A percentile compares a stretch with the other conserved stretches of the same genome.
phyloP scores from a whole-genome alignment of 495 filamentous ascomycete genomes.

The Bacidia gigantensis region DNA sequence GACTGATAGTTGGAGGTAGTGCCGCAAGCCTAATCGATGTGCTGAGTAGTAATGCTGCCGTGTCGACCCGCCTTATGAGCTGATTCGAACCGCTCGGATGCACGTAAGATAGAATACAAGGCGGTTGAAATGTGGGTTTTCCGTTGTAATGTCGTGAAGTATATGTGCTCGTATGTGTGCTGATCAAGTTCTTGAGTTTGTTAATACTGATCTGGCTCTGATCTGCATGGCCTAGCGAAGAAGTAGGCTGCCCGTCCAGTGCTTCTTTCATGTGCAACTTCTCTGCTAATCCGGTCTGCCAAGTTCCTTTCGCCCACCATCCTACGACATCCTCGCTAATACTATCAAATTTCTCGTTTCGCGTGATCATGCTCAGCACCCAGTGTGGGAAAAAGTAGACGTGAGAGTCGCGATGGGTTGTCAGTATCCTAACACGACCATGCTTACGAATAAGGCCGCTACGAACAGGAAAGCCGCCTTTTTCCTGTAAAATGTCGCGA shows the following conservation, averaged over 20 bases:
- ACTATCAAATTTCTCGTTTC: constrained; percentile 67
- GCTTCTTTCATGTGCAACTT: constrained; percentile 50
- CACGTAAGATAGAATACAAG: constrained; percentile 67
- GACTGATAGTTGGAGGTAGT: constrained; percentile 51
- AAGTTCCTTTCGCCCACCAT: constrained; percentile 87
- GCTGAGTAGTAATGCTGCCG: constrained; percentile 60
- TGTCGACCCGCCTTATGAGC: constrained; percentile 82
- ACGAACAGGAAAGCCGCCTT: constrained; percentile 49
- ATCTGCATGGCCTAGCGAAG: background rate
- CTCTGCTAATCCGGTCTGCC: constrained; percentile 66
- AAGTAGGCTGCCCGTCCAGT: background rate
- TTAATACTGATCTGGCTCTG: background rate
- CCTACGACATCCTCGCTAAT: constrained; percentile 86
- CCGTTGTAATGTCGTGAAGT: constrained; percentile 12
- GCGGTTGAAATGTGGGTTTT: constrained; percentile 2
- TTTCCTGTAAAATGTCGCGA: constrained; percentile 61
- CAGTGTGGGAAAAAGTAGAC: constrained; percentile 88
- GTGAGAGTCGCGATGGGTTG: constrained; percentile 73
- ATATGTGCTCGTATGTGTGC: constrained; percentile 11
- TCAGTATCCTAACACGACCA: constrained; percentile 60
- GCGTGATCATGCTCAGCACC: constrained; percentile 67
- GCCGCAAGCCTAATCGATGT: constrained; percentile 80
- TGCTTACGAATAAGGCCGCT: constrained; percentile 58
- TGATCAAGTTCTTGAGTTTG: constrained; percentile 39
- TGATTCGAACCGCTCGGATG: constrained; percentile 33